phyloP scores from a whole-genome alignment of 768 basidiomycete genomes.

The Punctularia strigosozonata region DNA sequence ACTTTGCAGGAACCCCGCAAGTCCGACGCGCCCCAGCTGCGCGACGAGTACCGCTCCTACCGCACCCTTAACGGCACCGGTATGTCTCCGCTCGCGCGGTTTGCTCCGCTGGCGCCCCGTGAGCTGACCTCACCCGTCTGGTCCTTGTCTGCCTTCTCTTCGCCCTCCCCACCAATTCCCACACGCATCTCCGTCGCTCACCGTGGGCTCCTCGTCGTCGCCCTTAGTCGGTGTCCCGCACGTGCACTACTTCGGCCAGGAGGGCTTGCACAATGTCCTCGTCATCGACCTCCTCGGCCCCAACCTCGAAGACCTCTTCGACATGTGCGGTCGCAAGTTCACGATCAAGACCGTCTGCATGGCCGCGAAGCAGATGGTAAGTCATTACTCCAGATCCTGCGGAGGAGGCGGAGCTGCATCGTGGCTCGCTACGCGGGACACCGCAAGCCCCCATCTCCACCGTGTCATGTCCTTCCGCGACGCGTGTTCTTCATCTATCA shows the following conservation, averaged over 20 bases:
- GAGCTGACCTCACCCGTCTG: no score
- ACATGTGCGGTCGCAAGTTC: slow-evolving; percentile 99
- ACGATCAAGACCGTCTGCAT: slow-evolving; percentile 96
- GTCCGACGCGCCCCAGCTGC: slow-evolving; percentile 93
- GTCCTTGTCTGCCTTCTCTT: no score
- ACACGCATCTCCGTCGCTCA: neutral
- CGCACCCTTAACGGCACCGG: slow-evolving; percentile 86
- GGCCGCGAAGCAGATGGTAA: slow-evolving; percentile 98
- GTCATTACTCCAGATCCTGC: slow-evolving; percentile 14
- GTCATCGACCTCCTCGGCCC: slow-evolving; percentile 96
- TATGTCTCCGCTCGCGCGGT: slow-evolving; percentile 27
- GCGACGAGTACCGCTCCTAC: slow-evolving; percentile 96
- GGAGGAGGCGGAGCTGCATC: slow-evolving; percentile 1
- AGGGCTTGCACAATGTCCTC: slow-evolving; percentile 93
- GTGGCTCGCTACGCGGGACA: no score
- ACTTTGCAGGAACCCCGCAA: slow-evolving; percentile 77
- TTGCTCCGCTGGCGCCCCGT: no score
- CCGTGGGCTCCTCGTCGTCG: neutral
- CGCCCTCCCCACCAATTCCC: neutral
- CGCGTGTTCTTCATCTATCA: neutral
- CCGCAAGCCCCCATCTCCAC: no score
- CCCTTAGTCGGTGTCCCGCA: slow-evolving; percentile 85
- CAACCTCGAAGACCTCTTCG: slow-evolving; percentile 94
- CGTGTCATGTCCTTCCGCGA: neutral
- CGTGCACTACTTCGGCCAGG: slow-evolving; percentile 97